phyloP scores from a whole-genome alignment of 1,284 basidiomycete genomes.

The Sanghuangporus weigelae region DNA sequence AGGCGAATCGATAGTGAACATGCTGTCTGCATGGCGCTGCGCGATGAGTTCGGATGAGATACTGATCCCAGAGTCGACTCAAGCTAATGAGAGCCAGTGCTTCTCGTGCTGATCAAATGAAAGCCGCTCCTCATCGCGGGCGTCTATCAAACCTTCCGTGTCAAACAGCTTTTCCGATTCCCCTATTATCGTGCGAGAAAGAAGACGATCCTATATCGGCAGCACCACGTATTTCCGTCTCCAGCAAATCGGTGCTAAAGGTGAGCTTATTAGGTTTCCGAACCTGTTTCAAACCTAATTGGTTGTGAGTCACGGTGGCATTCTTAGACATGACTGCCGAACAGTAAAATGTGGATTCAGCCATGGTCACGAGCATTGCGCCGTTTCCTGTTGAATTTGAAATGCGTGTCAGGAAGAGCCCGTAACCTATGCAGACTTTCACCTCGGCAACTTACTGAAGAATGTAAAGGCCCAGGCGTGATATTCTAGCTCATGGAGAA shows the following conservation, averaged over 20 bases:
- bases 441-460: neutral
- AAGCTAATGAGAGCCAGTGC: neutral
- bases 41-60: neutral
- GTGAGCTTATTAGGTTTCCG: no score
- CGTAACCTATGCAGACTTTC: neutral
- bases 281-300: no score
- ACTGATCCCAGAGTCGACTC: neutral
- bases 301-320: no score
- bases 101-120: neutral
- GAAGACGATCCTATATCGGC: neutral
- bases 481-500: neutral
- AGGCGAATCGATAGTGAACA: slow-evolving; percentile 16
- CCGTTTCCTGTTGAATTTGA: neutral
- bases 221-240: neutral
- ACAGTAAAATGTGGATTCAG: neutral
- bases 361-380: neutral
- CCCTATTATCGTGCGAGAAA: neutral
- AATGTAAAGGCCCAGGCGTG: neutral
- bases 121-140: neutral
- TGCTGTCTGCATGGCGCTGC: neutral
- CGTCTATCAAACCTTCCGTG: neutral
- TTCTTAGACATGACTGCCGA: no score
- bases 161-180: neutral
- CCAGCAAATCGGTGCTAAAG: neutral
- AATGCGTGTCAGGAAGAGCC: neutral